Base-by-base conservation (phyloP, 768 basidiomycete species). In the Boletales sp. region DNA sequence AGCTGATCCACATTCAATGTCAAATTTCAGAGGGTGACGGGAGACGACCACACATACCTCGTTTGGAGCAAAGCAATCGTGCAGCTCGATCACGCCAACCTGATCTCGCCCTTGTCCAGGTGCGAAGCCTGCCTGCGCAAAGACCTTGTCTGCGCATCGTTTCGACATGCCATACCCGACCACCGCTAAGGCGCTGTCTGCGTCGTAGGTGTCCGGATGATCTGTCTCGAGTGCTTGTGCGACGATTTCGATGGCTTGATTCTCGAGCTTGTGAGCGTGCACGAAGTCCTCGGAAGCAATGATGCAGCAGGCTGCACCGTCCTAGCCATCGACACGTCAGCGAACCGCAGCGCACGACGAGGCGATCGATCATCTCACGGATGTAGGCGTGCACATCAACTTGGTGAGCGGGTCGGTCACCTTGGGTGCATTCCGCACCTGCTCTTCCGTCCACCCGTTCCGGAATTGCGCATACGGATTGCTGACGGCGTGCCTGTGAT, bases 341-440 rank as follows among this genome's bases (percentile, higher is more conserved):
- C 12, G 6, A 34, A 5, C 14, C 27, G 30, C 8, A 34, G 14
- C 4, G 18, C 12, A n/a, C 6, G 7, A 10, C 17, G 17, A 12
- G 13, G 24, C n/a, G 17, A 39, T 39, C 17, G 8, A 12, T 15
- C 8, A n/a, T 60, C 78, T 52, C 48, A 82, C 86, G 34, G 81
- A 90, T n/a, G 89, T 91, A 0, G 89, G 89, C 55, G 85, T 87
- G 60, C 87, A 91, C 86, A 90, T 91, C 62, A 79, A 82, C 64
- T 84, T 86, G 0, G 89, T 90, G 34, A 89, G 71, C 57, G 84
- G 77, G 30, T 79, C 81, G 27, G 74, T 83, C 57, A 90, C 81
- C 67, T 83, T 83, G 8, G 78, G 76, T 4, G 86, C 78, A 5
- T 75, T 72, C 48, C 87, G 65, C 27, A 90, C 78, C 58, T 91